Conservation (phyloP, 108 stramenopile genomes). For the Skeletonema tropicum region DNA sequence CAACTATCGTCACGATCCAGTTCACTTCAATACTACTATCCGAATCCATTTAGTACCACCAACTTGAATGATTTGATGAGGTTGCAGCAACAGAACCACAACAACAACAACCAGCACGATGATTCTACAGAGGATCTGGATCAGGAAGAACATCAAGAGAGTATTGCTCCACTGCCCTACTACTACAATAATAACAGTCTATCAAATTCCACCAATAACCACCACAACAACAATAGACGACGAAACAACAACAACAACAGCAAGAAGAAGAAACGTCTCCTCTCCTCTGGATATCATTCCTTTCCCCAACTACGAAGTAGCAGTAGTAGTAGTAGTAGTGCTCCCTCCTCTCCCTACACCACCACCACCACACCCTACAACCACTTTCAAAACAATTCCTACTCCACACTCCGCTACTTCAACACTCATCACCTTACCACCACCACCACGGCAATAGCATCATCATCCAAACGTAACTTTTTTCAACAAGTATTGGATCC, state of each 20-base stretch:
- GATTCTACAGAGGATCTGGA: no score
- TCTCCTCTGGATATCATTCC: neutral
- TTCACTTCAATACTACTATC: slow-evolving; percentile 1
- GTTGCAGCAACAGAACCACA: no score
- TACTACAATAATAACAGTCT: neutral
- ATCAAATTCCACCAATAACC: no score
- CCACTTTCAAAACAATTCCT: neutral
- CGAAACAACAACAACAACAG: neutral
- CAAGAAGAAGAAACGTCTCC: neutral
- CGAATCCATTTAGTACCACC: neutral
- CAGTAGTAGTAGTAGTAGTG: no score
- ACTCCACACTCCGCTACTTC: neutral
- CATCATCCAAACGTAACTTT: neutral
- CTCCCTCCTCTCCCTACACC: neutral
- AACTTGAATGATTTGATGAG: neutral
- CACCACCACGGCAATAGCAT: no score
- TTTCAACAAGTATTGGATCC: neutral
- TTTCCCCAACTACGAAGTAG: neutral
- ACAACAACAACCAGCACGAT: neutral
- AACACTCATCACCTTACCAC: neutral
- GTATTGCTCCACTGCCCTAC: neutral
- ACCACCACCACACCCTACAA: neutral
- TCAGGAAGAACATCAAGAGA: neutral
- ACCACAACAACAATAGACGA: no score
- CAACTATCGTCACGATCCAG: neutral